Evolutionary conservation across 805 yeast species (phyloP).

Genomic region (Komagataella pseudopastoris): DNA sequence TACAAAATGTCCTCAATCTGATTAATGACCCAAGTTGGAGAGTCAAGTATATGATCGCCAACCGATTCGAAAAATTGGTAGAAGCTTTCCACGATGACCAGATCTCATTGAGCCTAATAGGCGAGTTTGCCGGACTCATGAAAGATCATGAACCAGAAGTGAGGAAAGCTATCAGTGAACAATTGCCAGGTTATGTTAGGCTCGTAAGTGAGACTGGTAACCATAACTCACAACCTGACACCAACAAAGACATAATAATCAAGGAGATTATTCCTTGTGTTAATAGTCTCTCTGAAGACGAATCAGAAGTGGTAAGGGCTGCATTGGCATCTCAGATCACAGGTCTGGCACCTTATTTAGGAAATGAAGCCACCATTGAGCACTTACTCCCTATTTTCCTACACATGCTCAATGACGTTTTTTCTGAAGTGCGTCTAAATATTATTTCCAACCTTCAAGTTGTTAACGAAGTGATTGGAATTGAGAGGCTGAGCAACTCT

Average conservation of each 20-base stretch:
- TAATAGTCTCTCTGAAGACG: constrained; percentile 74
- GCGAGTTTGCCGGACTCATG: constrained; percentile 64
- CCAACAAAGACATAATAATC: constrained; percentile 35
- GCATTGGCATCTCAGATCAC: constrained; percentile 85
- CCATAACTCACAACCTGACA: neutral
- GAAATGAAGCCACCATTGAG: constrained; percentile 74
- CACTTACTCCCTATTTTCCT: constrained; percentile 77
- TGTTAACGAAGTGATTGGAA: constrained; percentile 91
- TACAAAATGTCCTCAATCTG: constrained; percentile 53
- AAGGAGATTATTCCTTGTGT: constrained; percentile 72
- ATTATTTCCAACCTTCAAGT: constrained; percentile 85
- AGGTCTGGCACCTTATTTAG: constrained; percentile 72
- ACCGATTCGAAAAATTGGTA: constrained; percentile 69
- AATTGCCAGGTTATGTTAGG: constrained; percentile 63
- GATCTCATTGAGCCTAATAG: constrained; percentile 45
- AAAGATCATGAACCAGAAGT: constrained; percentile 95
- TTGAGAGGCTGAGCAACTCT: constrained; percentile 73
- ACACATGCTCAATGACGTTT: constrained; percentile 92
- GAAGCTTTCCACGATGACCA: constrained; percentile 44
- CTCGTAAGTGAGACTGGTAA: constrained; percentile 22
- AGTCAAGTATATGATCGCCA: constrained; percentile 97
- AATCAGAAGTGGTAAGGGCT: constrained; percentile 86
- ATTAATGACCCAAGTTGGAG: constrained; percentile 93
- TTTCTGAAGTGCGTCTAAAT: constrained; percentile 90
- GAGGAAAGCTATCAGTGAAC: constrained; percentile 86